Evolutionary conservation across 2,329 filamentous ascomycete species (phyloP).

Genomic region (Seiridium cupressi): DNA sequence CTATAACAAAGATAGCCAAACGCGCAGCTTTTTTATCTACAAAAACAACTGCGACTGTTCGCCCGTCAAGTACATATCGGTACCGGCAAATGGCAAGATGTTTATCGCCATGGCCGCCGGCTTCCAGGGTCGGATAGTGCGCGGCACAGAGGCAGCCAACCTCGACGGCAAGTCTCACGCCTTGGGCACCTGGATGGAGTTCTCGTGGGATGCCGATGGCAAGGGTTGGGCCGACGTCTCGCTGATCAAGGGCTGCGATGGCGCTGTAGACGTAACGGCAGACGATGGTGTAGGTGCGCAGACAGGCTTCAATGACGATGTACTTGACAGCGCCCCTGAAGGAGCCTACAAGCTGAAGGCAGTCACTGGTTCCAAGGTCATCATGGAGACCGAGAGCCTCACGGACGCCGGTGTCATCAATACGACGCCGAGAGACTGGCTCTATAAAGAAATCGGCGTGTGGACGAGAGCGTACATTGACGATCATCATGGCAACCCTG

Average conservation of each 20-base stretch:
- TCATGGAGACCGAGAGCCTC: conserved; percentile 20
- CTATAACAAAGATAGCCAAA: conserved; percentile 15
- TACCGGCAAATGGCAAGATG: conserved; percentile 15
- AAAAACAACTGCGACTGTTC: conserved; percentile 24
- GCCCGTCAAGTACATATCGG: conserved; percentile 25
- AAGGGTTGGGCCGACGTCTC: conserved; percentile 25
- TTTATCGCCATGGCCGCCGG: conserved; percentile 22
- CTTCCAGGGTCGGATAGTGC: conserved; percentile 23
- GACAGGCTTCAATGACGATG: conserved; percentile 21
- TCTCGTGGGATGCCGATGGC: conserved; percentile 17
- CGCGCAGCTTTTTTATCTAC: conserved; percentile 20
- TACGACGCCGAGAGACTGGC: conserved; percentile 19
- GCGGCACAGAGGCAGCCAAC: conserved; percentile 21
- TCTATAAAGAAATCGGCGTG: conserved; percentile 16
- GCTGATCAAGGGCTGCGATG: conserved; percentile 27
- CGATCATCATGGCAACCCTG: conserved; percentile 21
- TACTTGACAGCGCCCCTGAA: conserved; percentile 19
- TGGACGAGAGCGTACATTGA: conserved; percentile 21
- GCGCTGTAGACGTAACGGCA: conserved; percentile 17
- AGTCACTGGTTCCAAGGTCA: conserved; percentile 17
- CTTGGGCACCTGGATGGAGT: conserved; percentile 25
- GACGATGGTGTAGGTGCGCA: conserved; percentile 18
- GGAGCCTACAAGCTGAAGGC: conserved; percentile 16
- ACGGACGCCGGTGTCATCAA: conserved; percentile 14
- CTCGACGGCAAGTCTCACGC: conserved; percentile 20